Evolutionary conservation across 2,329 filamentous ascomycete species (phyloP).

Genomic region (Colletotrichum lini): DNA sequence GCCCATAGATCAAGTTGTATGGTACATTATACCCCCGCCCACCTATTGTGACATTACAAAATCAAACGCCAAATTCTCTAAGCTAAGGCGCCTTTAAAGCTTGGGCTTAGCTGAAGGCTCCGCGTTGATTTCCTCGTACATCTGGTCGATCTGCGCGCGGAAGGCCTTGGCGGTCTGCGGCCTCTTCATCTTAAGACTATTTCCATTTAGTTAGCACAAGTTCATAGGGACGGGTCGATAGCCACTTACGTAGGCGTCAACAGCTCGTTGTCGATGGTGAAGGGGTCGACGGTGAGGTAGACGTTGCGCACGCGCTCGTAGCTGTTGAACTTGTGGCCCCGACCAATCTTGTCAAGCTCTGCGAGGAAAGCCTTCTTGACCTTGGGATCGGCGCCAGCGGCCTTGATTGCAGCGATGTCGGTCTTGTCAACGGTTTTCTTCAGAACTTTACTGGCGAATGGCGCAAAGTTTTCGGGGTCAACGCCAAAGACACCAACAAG

Average conservation of each 20-base stretch:
- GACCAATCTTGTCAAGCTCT: constrained; percentile 83
- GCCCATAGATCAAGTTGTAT: constrained; percentile 29
- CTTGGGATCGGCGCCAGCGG: constrained; percentile 76
- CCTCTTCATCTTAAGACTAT: constrained; percentile 72
- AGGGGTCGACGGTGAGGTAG: constrained; percentile 86
- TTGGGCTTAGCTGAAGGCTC: constrained; percentile 58
- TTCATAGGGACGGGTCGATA: neutral
- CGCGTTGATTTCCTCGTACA: constrained; percentile 70
- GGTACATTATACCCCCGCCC: constrained; percentile 22
- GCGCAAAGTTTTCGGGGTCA: constrained; percentile 86
- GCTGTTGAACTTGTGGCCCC: constrained; percentile 89
- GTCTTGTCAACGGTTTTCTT: constrained; percentile 74
- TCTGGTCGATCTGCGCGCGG: constrained; percentile 65
- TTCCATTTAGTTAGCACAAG: constrained; percentile 43
- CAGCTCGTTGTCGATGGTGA: constrained; percentile 92
- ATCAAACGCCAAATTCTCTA: constrained; percentile 25
- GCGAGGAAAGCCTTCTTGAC: constrained; percentile 83
- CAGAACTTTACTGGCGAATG: constrained; percentile 83
- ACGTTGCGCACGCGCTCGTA: constrained; percentile 87
- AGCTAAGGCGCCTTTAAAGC: constrained; percentile 53
- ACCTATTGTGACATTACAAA: constrained; percentile 18
- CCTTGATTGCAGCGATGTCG: constrained; percentile 77
- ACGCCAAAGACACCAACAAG: constrained; percentile 92
- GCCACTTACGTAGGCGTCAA: constrained; percentile 85
- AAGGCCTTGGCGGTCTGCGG: constrained; percentile 69